Percentiles rank a stretch among this genome's conserved stretches.
Evolutionary conservation across 2,329 filamentous ascomycete genomes (phyloP).

Genomic region (Neurospora sp.): DNA sequence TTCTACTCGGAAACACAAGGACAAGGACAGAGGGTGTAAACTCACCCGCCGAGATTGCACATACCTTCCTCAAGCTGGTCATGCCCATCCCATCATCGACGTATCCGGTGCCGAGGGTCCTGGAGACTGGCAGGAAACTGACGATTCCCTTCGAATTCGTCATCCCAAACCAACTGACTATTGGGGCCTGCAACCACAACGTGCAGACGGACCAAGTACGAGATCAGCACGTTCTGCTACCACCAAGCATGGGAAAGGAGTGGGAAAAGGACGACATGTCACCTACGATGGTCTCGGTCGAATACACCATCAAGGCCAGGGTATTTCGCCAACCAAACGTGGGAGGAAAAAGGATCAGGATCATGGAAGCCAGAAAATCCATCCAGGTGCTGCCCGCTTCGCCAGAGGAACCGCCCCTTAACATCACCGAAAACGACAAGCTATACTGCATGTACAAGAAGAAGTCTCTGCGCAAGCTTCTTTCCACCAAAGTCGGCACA

Average conservation of each 20-base stretch:
- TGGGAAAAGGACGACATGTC: constrained; percentile 47
- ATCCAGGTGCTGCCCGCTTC: constrained; percentile 44
- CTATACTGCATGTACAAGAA: constrained; percentile 40
- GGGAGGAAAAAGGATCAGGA: constrained; percentile 13
- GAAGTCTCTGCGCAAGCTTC: constrained; percentile 44
- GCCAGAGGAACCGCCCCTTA: constrained; percentile 41
- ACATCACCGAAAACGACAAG: constrained; percentile 36
- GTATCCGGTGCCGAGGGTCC: constrained; percentile 37
- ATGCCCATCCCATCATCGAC: constrained; percentile 41
- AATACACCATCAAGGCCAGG: constrained; percentile 43
- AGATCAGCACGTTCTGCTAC: constrained; percentile 43
- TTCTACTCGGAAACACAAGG: constrained; percentile 40
- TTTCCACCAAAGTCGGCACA: constrained; percentile 40
- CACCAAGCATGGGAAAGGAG: constrained; percentile 37
- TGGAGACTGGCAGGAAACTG: constrained; percentile 39
- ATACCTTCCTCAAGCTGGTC: constrained; percentile 45
- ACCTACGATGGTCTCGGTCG: constrained; percentile 43
- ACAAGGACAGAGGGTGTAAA: constrained; percentile 43
- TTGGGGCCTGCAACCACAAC: constrained; percentile 45
- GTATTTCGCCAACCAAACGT: constrained; percentile 25
- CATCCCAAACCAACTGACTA: constrained; percentile 46
- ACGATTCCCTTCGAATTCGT: constrained; percentile 50
- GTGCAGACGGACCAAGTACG: constrained; percentile 34
- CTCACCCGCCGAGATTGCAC: constrained; percentile 36
- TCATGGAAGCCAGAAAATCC: constrained; percentile 22